These are phyloP conservation scores for Spirogloea muscicola DNA, from an alignment of 139 green algal genomes.

Conservation along the genomic window DNA sequence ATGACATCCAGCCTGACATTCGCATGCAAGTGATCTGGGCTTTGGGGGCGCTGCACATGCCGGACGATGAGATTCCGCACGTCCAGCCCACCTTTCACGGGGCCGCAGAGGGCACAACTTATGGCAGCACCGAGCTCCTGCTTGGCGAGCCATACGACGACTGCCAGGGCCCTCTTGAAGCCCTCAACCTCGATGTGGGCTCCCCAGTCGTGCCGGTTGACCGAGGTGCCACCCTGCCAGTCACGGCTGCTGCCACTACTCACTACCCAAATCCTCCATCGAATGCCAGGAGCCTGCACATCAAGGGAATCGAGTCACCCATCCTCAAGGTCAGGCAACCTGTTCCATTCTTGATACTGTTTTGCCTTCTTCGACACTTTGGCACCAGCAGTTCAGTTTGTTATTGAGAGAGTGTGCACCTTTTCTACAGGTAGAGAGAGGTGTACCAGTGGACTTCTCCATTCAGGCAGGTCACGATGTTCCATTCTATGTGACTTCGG, in stretches of 20 bases:
- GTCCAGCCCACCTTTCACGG: constrained; percentile 27
- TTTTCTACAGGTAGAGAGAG: constrained; percentile 40
- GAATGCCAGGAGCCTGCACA: constrained; percentile 16
- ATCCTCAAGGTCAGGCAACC: constrained; percentile 43
- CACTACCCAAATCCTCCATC: constrained; percentile 36
- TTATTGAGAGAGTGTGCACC: no score
- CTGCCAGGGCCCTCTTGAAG: constrained; percentile 19
- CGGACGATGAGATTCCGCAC: neutral
- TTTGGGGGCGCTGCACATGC: constrained; percentile 4
- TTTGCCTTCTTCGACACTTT: no score
- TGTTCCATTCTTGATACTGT: no score
- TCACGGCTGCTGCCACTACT: constrained; percentile 8
- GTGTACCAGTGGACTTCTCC: constrained; percentile 28
- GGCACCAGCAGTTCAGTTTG: no score
- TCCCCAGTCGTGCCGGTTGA: neutral
- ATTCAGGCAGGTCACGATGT: constrained; percentile 32
- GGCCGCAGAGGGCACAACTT: neutral
- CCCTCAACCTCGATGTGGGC: neutral
- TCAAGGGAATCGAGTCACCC: constrained; percentile 30
- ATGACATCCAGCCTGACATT: constrained; percentile 13
- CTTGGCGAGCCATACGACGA: constrained; percentile 5
- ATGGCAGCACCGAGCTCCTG: constrained; percentile 7
- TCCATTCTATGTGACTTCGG: constrained; percentile 33
- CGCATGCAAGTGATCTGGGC: constrained; percentile 40
- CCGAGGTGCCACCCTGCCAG: neutral